These are phyloP conservation scores for Scedosporium boydii DNA, from an alignment of 2,329 filamentous ascomycete genomes.

Conservation along the genomic window DNA sequence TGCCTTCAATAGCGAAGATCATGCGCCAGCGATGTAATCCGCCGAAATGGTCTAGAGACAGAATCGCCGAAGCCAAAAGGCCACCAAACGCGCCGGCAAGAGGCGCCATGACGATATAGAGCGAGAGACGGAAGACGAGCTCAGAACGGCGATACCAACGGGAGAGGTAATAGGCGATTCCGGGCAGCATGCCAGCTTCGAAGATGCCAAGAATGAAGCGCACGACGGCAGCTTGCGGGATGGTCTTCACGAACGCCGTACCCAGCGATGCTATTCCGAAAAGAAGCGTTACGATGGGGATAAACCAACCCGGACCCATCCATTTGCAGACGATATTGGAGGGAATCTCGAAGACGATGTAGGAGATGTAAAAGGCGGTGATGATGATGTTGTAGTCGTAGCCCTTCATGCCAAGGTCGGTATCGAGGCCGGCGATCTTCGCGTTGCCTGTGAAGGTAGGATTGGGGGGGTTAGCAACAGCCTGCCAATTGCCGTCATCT, in stretches of 20 bases:
- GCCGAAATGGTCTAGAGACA: constrained; percentile 50
- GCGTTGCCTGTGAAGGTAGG: constrained; percentile 45
- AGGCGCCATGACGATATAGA: constrained; percentile 63
- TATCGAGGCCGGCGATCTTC: constrained; percentile 53
- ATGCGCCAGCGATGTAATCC: constrained; percentile 51
- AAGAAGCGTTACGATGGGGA: constrained; percentile 50
- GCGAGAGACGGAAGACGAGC: constrained; percentile 54
- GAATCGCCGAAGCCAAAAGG: constrained; percentile 53
- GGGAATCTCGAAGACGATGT: constrained; percentile 65
- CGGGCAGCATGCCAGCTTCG: constrained; percentile 65
- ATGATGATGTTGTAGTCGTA: constrained; percentile 63
- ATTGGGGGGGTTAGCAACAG: neutral
- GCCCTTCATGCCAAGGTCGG: constrained; percentile 46
- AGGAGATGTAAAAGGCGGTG: constrained; percentile 62
- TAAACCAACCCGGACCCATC: constrained; percentile 63
- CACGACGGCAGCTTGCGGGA: constrained; percentile 43
- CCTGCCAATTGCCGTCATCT: neutral
- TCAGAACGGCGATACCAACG: constrained; percentile 62
- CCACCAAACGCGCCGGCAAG: constrained; percentile 64
- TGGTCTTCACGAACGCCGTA: constrained; percentile 54
- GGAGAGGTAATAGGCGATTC: constrained; percentile 64
- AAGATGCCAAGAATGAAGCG: constrained; percentile 60
- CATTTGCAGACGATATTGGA: constrained; percentile 60
- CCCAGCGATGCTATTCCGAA: constrained; percentile 56
- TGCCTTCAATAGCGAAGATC: constrained; percentile 63